These are phyloP conservation scores for Coemansia nantahalensis DNA, from an alignment of 192 early-diverging fungal species.

Conservation along the genomic window DNA sequence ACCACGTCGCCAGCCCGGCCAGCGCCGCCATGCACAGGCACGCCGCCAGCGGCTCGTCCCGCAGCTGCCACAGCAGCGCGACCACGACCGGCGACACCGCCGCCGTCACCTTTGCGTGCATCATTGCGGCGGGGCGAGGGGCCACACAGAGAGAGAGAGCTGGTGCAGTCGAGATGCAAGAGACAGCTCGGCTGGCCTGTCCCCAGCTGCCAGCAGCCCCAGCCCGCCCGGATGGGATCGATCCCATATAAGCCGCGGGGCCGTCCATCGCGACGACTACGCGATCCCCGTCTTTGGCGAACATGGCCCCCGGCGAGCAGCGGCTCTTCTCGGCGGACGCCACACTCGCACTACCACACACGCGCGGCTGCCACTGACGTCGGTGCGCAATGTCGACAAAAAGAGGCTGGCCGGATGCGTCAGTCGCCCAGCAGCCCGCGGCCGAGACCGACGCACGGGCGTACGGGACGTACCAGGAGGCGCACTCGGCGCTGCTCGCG, in stretches of 20 bases:
- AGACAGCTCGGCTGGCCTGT: too few relatives aligned
- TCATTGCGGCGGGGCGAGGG: conserved; percentile 5
- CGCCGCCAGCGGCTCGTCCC: conserved; percentile 73
- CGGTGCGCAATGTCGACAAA: conserved; percentile 9
- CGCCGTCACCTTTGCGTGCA: conserved; percentile 31
- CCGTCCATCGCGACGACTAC: too few relatives aligned
- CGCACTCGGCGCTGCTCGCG: conserved; percentile 21
- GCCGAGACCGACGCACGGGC: conserved; percentile 2
- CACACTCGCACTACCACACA: neutral
- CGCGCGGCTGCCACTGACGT: neutral
- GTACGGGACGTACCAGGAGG: conserved; percentile 35
- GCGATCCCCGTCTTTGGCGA: too few relatives aligned
- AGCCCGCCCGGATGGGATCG: too few relatives aligned
- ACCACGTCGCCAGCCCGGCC: conserved; percentile 72
- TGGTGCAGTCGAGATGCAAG: neutral
- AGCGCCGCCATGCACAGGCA: conserved; percentile 65
- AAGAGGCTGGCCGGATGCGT: conserved; percentile 11
- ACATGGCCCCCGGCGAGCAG: too few relatives aligned
- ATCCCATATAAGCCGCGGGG: too few relatives aligned
- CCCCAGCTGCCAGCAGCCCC: too few relatives aligned
- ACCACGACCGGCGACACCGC: conserved; percentile 42
- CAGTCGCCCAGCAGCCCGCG: neutral
- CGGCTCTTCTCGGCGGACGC: too few relatives aligned
- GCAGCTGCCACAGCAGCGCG: conserved; percentile 57
- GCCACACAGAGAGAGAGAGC: neutral